These are phyloP conservation scores for Mallotus nudiflorus DNA, from an alignment of 345 rosid genomes.

Conservation along the genomic window DNA sequence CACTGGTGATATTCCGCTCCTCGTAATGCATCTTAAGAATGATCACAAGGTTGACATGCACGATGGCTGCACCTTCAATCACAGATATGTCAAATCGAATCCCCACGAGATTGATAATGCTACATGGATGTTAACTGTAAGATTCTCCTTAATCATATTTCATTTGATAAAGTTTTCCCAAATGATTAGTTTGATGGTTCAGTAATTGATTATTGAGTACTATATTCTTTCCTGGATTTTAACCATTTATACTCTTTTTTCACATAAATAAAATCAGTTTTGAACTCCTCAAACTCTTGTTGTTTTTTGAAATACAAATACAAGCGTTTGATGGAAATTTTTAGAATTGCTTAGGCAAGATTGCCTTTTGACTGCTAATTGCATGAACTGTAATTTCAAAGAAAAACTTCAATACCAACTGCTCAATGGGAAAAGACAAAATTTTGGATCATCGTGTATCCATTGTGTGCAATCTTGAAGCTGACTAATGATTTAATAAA, in stretches of 20 bases:
- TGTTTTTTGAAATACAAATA: background rate
- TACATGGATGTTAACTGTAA: conserved; percentile 96
- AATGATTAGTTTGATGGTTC: background rate
- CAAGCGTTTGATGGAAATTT: background rate
- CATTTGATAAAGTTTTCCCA: background rate
- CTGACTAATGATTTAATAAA: background rate
- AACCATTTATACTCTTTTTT: background rate
- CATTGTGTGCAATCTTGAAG: background rate
- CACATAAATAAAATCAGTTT: background rate
- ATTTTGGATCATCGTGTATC: background rate
- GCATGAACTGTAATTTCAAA: background rate
- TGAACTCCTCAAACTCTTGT: background rate
- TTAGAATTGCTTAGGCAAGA: background rate
- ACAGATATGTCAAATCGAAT: conserved; percentile 82
- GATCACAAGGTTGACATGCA: conserved; percentile 97
- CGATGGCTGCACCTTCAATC: conserved; percentile 79
- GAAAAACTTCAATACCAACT: background rate
- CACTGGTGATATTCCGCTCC: conserved; percentile 69
- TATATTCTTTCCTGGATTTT: background rate
- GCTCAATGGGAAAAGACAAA: background rate
- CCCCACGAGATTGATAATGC: conserved; percentile 92
- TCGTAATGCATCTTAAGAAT: conserved; percentile 71
- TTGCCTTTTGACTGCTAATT: background rate
- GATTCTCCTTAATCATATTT: conserved; percentile 12
- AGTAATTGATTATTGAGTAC: background rate